These are phyloP conservation scores for Heterobasidion irregulare DNA, from an alignment of 1,284 basidiomycete genomes.

Conservation along the genomic window DNA sequence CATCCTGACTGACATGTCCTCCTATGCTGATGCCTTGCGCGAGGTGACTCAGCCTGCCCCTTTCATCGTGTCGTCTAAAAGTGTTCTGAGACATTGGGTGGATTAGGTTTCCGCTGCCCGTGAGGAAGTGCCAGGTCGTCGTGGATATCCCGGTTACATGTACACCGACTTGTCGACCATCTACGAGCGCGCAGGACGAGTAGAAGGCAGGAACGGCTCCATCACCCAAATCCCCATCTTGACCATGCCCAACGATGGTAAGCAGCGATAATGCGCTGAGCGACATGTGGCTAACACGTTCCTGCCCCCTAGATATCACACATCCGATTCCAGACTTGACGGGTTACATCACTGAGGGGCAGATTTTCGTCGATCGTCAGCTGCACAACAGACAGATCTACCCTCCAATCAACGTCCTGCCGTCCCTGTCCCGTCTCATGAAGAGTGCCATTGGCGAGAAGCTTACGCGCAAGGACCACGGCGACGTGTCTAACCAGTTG, in stretches of 20 bases:
- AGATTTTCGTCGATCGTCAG: constrained; percentile 97
- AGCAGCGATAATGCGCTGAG: constrained; percentile 18
- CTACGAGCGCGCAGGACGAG: constrained; percentile 98
- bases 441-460: constrained; percentile 99
- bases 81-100: neutral
- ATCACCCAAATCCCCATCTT: constrained; percentile 99
- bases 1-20: constrained; percentile 98
- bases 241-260: constrained; percentile 99
- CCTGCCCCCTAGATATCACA: constrained; percentile 75
- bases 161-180: constrained; percentile 98
- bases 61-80: neutral
- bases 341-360: constrained; percentile 98
- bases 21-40: constrained; percentile 95
- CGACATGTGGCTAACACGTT: constrained; percentile 9
- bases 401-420: constrained; percentile 98
- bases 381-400: constrained; percentile 95
- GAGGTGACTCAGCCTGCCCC: constrained; percentile 46
- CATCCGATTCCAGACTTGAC: constrained; percentile 99
- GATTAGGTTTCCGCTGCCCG: constrained; percentile 89
- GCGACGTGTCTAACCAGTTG: constrained; percentile 97
- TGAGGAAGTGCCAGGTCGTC: constrained; percentile 98
- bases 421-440: constrained; percentile 98
- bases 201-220: constrained; percentile 95
- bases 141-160: constrained; percentile 99
- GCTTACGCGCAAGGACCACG: constrained; percentile 96